Evolutionary conservation across 2,329 filamentous ascomycete species (phyloP), one percentile per base, ranked within the genome.

Genomic region (Fusarium agapanthi): DNA sequence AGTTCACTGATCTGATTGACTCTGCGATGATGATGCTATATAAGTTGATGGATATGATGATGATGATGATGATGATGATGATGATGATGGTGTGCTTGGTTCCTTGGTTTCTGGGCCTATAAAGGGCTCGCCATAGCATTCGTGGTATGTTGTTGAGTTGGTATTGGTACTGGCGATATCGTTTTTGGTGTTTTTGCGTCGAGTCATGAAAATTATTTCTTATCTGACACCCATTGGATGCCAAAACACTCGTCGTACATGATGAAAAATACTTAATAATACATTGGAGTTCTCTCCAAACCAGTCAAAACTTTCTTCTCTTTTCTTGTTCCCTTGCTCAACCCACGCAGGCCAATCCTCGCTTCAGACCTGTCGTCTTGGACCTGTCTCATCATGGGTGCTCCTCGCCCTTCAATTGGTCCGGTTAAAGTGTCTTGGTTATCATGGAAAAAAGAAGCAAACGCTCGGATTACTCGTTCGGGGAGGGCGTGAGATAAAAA

Each of bases 381-480:
- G 45, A 38, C 30, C 15, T 40, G 65, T 61, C 56, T 65, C 69
- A 68, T 61, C 69, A 61, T 56, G 57, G 51, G 24, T 63, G 59
- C 32, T 68, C 35, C 58, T 34, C 60, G 62, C n/a, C 37, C 34
- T 43, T 28, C 53, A 61, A 76, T 77, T 77, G 75, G 73, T 40
- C 61, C 73, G 75, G 66, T 24, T 76, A 73, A 61, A 66, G 8
- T 43, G 50, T 14, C 64, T 45, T 59, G 41, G 53, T 69, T 62
- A 69, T 72, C 67, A 74, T 58, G 61, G 59, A 45, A 55, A 45
- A 26, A 26, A 51, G 50, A 63, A 54, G 35, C 35, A 54, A 28
- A 14, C 24, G 67, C 71, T 74, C 71, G 71, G 71, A 47, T 74
- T 73, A 72, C 71, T 63, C 40, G 18, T 65, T 73, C 48, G 26